These are phyloP conservation scores for Beauveria asiatica DNA, from an alignment of 2,329 filamentous ascomycete genomes.

Conservation along the genomic window DNA sequence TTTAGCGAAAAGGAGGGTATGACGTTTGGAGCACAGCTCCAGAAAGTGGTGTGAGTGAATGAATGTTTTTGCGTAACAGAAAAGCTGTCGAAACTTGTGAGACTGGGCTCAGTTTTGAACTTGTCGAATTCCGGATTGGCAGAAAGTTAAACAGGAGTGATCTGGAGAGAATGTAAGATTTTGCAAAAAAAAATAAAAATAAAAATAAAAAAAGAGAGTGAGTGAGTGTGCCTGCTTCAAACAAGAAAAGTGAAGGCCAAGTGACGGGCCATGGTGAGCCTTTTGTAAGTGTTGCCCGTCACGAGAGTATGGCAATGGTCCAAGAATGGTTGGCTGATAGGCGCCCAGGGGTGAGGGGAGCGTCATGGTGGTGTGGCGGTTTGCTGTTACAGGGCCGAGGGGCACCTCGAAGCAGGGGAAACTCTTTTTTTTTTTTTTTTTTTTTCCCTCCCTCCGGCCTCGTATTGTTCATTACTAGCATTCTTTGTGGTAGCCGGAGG, in stretches of 20 bases:
- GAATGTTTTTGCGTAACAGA: background rate
- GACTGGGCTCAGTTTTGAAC: background rate
- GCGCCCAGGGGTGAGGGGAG: background rate
- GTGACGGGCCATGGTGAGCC: background rate
- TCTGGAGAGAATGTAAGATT: background rate
- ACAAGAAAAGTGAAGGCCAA: background rate
- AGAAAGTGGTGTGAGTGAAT: background rate
- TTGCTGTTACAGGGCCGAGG: constrained; percentile 1
- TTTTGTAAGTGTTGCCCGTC: constrained; percentile 5
- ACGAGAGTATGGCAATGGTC: background rate
- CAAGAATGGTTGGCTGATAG: constrained; percentile 1
- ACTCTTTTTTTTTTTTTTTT: background rate
- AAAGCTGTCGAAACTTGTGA: background rate
- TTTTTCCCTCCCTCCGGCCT: no score
- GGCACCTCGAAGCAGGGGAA: background rate
- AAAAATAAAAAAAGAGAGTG: background rate
- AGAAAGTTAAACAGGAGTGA: background rate
- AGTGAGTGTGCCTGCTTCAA: constrained; percentile 1
- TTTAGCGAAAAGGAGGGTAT: background rate
- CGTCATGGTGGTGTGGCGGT: background rate
- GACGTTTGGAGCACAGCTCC: background rate
- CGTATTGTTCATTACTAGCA: no score
- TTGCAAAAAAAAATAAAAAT: background rate
- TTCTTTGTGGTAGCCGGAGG: no score
- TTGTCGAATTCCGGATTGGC: background rate